Conservation (phyloP, 2,329 filamentous ascomycete species). For the Metarhizium guizhouense region DNA sequence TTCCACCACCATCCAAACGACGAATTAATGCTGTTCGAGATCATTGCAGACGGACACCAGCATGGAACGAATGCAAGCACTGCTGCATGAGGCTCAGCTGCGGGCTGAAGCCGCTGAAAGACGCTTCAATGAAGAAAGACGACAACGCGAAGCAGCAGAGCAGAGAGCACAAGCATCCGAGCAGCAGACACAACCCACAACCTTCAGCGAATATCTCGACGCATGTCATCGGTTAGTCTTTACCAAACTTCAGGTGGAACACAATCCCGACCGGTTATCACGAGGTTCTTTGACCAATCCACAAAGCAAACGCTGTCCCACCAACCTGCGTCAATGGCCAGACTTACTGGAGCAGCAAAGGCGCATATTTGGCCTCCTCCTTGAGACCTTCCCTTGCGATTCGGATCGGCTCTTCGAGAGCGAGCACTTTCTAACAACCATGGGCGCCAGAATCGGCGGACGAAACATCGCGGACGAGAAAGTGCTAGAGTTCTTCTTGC, state of each 20-base stretch:
- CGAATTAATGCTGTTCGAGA: too few species aligned
- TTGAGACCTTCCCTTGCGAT: slow-evolving; percentile 12
- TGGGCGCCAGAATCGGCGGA: slow-evolving; percentile 13
- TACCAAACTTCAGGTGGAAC: slow-evolving; percentile 16
- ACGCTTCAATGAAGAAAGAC: too few species aligned
- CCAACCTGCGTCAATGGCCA: slow-evolving; percentile 17
- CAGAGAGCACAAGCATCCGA: slow-evolving; percentile 5
- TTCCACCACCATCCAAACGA: background rate
- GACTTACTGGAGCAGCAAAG: slow-evolving; percentile 19
- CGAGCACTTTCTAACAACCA: slow-evolving; percentile 11
- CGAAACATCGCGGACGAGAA: slow-evolving; percentile 18
- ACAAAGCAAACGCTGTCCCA: slow-evolving; percentile 18
- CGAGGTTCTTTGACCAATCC: slow-evolving; percentile 21
- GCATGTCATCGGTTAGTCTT: slow-evolving; percentile 19
- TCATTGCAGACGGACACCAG: too few species aligned
- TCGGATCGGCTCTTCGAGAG: slow-evolving; percentile 17
- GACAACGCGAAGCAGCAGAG: too few species aligned
- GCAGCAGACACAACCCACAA: slow-evolving; percentile 13
- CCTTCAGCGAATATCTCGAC: slow-evolving; percentile 21
- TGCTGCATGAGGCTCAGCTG: too few species aligned
- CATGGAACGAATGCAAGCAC: too few species aligned
- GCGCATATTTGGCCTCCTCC: slow-evolving; percentile 13
- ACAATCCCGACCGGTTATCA: slow-evolving; percentile 14
- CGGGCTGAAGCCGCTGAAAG: too few species aligned
- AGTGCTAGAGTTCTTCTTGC: slow-evolving; percentile 19